Base-by-base conservation (phyloP, 2,329 filamentous ascomycete genomes). In the Septoria petroselini region DNA sequence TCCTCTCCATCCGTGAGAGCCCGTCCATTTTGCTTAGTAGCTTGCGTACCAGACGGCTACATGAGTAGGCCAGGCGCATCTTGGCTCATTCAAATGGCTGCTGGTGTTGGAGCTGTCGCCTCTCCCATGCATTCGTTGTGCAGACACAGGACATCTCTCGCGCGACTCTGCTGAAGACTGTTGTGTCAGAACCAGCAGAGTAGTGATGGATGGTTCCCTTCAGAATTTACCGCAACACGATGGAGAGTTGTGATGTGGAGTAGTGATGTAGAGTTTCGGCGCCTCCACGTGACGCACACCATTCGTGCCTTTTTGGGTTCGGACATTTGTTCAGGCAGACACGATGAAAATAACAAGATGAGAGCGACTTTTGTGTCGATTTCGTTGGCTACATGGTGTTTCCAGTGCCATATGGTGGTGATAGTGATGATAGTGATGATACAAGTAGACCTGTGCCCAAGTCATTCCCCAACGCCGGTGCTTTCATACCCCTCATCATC, bases 401-500 rank as follows among this genome's bases (percentile, higher is more conserved):
- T 23, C 17, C 14, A n/a, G 34, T 25, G 21, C 25, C 35, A 9
- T 27, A 27, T 27, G 9, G 9, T 27, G 23, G 23, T 27, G 9
- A n/a, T n/a, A n/a, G n/a, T n/a, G n/a, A n/a, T n/a, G n/a, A n/a
- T 18, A 21, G 31, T 19, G 17, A 21, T 38, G 15, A 14, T 17
- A 46, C 23, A 30, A 44, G n/a, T 17, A 19, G 29, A n/a, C 15
- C 31, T 33, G 27, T 21, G 23, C 7, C 25, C 43, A 31, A 47
- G 34, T 47, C 34, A 11, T 12, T 29, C 43, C 30, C 31, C 49
- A 52, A 52, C 43, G 49, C 49, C 43, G 25, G 31, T 46, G 39
- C 43, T 37, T 37, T 51, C 48, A 25, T 47, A 33, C 11, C 38
- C 31, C 23, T 47, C 30, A 41, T 51, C 38, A 39, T 31, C 42